Base-by-base conservation (phyloP, 2,329 filamentous ascomycete genomes). In the Curvularia hawaiiensis region DNA sequence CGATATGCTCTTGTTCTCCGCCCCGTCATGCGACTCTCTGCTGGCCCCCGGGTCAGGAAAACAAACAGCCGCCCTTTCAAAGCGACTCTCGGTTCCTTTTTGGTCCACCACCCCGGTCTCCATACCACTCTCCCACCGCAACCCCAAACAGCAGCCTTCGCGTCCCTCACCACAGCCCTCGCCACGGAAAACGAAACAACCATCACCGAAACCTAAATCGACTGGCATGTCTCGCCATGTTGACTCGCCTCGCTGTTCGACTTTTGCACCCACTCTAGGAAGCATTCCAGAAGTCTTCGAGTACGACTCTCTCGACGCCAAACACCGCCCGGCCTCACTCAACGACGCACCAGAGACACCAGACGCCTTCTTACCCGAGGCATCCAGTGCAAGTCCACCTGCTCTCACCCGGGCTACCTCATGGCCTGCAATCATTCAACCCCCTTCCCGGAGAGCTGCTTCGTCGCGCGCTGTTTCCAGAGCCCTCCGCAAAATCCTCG, bases 251-350 rank as follows among this genome's bases (percentile, higher is more conserved):
- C 60, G 65, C 28, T 64, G 65, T 26, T 55, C 62, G 11, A 52
- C 59, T 18, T 68, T 67, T 22, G 59, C 66, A n/a, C 67, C 67
- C 10, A 69, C 66, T n/a, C 60, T 69, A 22, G 63, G 62, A 18
- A 66, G 66, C 58, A 69, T 69, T 44, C 61, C 60, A 40, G 67
- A 69, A 51, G 66, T 66, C 39, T 63, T 64, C 50, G 67, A 69
- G 52, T 61, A 67, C n/a, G 67, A 68, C 30, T 30, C 58, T 10
- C 62, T 64, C n/a, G 62, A 59, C 9, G 47, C 40, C 6, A 53
- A 45, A n/a, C 43, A 43, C 11, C 53, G 54, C 18, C 54, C 58
- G 16, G 46, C 54, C 4, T 59, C 64, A 31, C 64, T 64, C 47
- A 65, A 60, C 45, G 63, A 67, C 33, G 60, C 52, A 11, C 58